Evolutionary conservation across 225 moss, liverwort and hornwort genomes (phyloP), one percentile per base, ranked within the genome.

Genomic region (Polytrichum commune): DNA sequence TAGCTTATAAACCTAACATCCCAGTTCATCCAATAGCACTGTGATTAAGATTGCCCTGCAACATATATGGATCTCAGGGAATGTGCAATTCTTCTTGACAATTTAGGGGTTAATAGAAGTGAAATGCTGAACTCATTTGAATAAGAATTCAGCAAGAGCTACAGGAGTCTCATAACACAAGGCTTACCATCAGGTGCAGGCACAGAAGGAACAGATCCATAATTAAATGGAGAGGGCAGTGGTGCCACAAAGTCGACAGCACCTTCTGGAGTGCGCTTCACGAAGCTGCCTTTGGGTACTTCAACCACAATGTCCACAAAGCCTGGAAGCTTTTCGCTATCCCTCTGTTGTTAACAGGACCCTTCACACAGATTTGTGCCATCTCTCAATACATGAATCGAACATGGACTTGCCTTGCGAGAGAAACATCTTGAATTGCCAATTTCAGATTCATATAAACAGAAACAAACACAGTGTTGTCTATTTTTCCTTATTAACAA

Each of bases 271-370:
- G 81, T 64, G 53, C 89, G 70, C 79, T 89, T 89, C 79, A 89
- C 86, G 30, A 89, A 89, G 70, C 89, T 89, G 9, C 89, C 86
- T 69, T 86, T 83, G 54, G 89, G 79, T 68, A 89, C 89, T 73
- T 89, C 86, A 69, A 89, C 89, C 74, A 89, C 75, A 65, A 89
- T 77, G 54, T 86, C 81, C 76, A 89, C 88, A 56, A 79, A 84
- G 60, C 73, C 75, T 38, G 84, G 81, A 64, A 84, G 81, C 73
- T 73, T 84, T 7, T 84, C 82, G 4, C 24, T 46, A 53, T 67
- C 66, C 38, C 71, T 75, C 78, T 81, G 76, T 83, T 76, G 83
- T 76, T 55, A 83, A 72, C 78, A 75, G 71, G 73, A 76, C 76
- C 83, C 80, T 86, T 86, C 75, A 78, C 69, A 35, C 66, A 76